These are phyloP conservation scores for Aspergillus novofumigatus DNA, from an alignment of 2,329 filamentous ascomycete genomes.

Conservation along the genomic window DNA sequence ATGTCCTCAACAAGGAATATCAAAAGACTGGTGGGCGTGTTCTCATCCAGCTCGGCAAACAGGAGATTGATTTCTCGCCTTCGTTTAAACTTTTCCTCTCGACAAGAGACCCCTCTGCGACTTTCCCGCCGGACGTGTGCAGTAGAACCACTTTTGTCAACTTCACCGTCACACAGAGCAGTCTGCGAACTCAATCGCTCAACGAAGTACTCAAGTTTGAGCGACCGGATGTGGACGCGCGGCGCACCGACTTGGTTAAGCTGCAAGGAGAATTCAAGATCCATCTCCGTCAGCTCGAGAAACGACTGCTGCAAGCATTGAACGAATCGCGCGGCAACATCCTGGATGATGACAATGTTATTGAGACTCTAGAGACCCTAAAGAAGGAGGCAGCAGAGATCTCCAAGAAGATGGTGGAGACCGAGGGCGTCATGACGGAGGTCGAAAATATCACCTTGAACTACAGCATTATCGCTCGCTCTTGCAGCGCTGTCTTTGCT, in stretches of 20 bases:
- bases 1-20: slow-evolving; percentile 98
- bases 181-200: slow-evolving; percentile 93
- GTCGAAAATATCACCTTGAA: slow-evolving; percentile 93
- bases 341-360: slow-evolving; percentile 95
- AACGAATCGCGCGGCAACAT: slow-evolving; percentile 98
- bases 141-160: slow-evolving; percentile 98
- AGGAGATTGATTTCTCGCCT: slow-evolving; percentile 98
- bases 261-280: slow-evolving; percentile 98
- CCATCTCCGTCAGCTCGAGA: slow-evolving; percentile 93
- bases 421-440: slow-evolving; percentile 96
- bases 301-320: slow-evolving; percentile 85
- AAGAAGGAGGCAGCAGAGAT: slow-evolving; percentile 98
- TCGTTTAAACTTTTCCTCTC: slow-evolving; percentile 94
- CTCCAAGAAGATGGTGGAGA: slow-evolving; percentile 91
- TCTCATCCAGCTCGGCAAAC: slow-evolving; percentile 94
- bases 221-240: slow-evolving; percentile 92
- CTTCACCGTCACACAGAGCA: slow-evolving; percentile 98
- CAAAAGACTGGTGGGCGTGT: slow-evolving; percentile 97
- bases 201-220: slow-evolving; percentile 98
- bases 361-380: slow-evolving; percentile 93
- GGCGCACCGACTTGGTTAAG: slow-evolving; percentile 95
- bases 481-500: slow-evolving; percentile 96
- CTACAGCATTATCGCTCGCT: slow-evolving; percentile 87
- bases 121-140: slow-evolving; percentile 94
- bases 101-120: slow-evolving; percentile 91